Conservation (phyloP, 164 flowering plant genomes). For the Cinnamomum chago region DNA sequence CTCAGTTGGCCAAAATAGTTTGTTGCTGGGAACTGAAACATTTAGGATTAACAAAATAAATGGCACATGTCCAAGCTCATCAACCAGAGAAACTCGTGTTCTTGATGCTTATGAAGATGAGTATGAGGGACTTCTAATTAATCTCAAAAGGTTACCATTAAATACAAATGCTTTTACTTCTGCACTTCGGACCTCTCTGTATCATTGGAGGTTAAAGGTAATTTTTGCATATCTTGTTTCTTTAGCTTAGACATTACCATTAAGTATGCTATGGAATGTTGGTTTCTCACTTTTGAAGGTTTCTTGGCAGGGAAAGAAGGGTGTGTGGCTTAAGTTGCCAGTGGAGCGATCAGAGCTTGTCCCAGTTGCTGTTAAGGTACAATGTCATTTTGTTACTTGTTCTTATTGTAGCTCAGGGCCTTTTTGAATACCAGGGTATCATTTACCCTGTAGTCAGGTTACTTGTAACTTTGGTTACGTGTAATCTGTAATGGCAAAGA, state of each 20-base stretch:
- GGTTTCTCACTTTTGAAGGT: background rate
- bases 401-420: background rate
- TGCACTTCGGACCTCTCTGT: conserved; percentile 50
- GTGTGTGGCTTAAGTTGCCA: conserved; percentile 88
- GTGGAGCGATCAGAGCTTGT: conserved; percentile 60
- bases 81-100: conserved; percentile 22
- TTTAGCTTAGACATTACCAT: background rate
- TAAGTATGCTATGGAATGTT: background rate
- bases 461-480: too few relatives aligned
- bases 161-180: conserved; percentile 48
- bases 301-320: conserved; percentile 73
- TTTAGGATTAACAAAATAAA: conserved; percentile 35
- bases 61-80: conserved; percentile 24
- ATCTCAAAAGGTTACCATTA: conserved; percentile 57
- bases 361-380: conserved; percentile 82
- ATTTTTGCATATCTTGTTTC: conserved; percentile 1
- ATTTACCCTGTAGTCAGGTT: too few relatives aligned
- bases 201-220: conserved; percentile 71
- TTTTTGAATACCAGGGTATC: too few relatives aligned
- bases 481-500: too few relatives aligned
- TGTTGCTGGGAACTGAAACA: conserved; percentile 11
- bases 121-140: conserved; percentile 68
- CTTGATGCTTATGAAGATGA: conserved; percentile 65
- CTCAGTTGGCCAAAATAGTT: conserved; percentile 28
- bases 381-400: background rate